A percentile compares a stretch with the other conserved stretches of the same genome.
phyloP scores from a whole-genome alignment of 2,329 filamentous ascomycete genomes.

The Beauveria sp. region DNA sequence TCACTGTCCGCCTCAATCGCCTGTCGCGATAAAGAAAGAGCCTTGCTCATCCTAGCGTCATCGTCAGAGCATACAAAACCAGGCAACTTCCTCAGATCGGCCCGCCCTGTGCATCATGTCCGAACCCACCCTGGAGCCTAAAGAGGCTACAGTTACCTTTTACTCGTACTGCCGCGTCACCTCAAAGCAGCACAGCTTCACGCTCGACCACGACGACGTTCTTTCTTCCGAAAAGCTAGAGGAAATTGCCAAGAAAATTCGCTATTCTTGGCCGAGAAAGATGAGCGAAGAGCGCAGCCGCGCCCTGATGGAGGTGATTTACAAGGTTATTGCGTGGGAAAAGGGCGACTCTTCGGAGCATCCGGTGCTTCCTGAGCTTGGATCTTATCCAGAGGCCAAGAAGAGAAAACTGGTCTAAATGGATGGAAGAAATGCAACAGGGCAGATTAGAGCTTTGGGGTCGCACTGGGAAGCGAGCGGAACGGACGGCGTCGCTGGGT shows the following conservation, averaged over 20 bases:
- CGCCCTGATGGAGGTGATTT: neutral
- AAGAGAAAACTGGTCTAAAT: neutral
- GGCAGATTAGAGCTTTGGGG: neutral
- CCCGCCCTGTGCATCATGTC: neutral
- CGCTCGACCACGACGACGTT: neutral
- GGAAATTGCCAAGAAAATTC: neutral
- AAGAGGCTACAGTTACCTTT: neutral
- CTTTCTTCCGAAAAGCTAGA: neutral
- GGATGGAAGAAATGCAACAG: neutral
- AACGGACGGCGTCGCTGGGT: no score
- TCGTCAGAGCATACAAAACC: no score
- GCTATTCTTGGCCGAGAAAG: neutral
- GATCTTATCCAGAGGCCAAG: neutral
- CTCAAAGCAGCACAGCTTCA: neutral
- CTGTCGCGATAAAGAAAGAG: no score
- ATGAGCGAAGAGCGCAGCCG: neutral
- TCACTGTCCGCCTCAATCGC: no score
- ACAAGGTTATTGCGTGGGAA: neutral
- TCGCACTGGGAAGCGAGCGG: no score
- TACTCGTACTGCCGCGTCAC: neutral
- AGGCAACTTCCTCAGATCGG: neutral
- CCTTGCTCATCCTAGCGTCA: no score
- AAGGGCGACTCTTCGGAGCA: neutral
- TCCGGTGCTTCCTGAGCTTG: neutral
- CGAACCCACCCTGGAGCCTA: no score